Evolutionary conservation across 768 basidiomycete genomes (phyloP).

Genomic region (Russula sp.): DNA sequence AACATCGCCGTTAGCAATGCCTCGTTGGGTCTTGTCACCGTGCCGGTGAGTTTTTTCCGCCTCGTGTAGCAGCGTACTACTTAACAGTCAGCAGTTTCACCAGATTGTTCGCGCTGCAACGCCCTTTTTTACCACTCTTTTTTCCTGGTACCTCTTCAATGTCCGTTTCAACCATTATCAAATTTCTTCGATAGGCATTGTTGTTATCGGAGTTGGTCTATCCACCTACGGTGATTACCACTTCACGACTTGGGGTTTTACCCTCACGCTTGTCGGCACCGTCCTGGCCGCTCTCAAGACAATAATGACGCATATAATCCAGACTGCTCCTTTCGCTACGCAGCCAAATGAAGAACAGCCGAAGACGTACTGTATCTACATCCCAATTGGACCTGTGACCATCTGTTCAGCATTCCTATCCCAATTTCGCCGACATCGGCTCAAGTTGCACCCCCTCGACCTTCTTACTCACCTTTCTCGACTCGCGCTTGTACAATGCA

Average conservation of each 20-base stretch:
- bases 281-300: slow-evolving; percentile 92
- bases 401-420: slow-evolving; percentile 24
- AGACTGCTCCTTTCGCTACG: slow-evolving; percentile 39
- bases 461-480: slow-evolving; percentile 89
- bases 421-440: slow-evolving; percentile 33
- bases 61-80: slow-evolving; percentile 2
- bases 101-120: slow-evolving; percentile 93
- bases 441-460: slow-evolving; percentile 71
- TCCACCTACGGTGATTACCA: slow-evolving; percentile 97
- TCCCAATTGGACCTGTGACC: slow-evolving; percentile 26
- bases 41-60: slow-evolving; percentile 60
- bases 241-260: slow-evolving; percentile 78
- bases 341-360: slow-evolving; percentile 24
- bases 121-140: slow-evolving; percentile 85
- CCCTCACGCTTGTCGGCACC: slow-evolving; percentile 87
- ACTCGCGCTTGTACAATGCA: slow-evolving; percentile 85
- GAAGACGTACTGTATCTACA: background rate
- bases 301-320: slow-evolving; percentile 81
- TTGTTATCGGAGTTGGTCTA: slow-evolving; percentile 86
- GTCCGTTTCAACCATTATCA: slow-evolving; percentile 58
- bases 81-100: slow-evolving; percentile 65
- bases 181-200: slow-evolving; percentile 73
- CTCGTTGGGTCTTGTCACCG: slow-evolving; percentile 82
- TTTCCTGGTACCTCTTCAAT: slow-evolving; percentile 69
- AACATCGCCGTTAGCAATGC: slow-evolving; percentile 96